Percentiles rank a stretch among this genome's conserved stretches.
These are phyloP conservation scores for Leccinum barrowsii DNA, from an alignment of 768 basidiomycete genomes.

Conservation along the genomic window DNA sequence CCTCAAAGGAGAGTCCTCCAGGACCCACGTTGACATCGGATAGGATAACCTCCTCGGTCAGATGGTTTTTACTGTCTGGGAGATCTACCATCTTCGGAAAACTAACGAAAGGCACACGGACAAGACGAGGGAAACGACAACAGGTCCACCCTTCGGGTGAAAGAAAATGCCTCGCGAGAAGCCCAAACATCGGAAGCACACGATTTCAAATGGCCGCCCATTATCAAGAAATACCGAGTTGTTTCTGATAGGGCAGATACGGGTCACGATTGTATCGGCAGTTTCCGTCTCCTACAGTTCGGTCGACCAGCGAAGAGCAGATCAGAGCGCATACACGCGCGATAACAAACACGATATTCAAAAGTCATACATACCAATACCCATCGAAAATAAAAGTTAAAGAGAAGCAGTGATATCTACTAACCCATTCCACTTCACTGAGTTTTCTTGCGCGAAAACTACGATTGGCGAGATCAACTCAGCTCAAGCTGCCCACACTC, in stretches of 20 bases:
- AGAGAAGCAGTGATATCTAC: not conserved
- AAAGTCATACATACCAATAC: not conserved
- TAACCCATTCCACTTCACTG: not conserved
- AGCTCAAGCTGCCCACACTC: not conserved
- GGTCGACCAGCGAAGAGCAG: not conserved
- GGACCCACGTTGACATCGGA: slow-evolving; percentile 29
- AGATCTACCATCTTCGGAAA: not conserved
- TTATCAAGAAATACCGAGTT: not conserved
- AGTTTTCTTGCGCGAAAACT: not conserved
- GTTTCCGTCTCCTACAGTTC: not conserved
- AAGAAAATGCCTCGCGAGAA: not conserved
- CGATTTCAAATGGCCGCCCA: not conserved
- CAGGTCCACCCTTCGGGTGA: not conserved
- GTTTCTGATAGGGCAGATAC: not conserved
- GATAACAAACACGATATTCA: not conserved
- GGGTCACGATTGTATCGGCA: not conserved
- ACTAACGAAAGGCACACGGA: not conserved
- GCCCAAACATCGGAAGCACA: not conserved
- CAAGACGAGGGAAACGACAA: slow-evolving; percentile 1
- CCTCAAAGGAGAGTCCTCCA: slow-evolving; percentile 46
- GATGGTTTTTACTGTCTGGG: not conserved
- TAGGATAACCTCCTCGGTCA: not conserved
- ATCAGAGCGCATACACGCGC: not conserved
- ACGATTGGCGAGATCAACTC: not conserved
- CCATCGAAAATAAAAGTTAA: not conserved